Percentiles rank a stretch among this genome's conserved stretches.
Conservation (phyloP, 2,329 filamentous ascomycete species). For the Aspergillus phoenicis region DNA sequence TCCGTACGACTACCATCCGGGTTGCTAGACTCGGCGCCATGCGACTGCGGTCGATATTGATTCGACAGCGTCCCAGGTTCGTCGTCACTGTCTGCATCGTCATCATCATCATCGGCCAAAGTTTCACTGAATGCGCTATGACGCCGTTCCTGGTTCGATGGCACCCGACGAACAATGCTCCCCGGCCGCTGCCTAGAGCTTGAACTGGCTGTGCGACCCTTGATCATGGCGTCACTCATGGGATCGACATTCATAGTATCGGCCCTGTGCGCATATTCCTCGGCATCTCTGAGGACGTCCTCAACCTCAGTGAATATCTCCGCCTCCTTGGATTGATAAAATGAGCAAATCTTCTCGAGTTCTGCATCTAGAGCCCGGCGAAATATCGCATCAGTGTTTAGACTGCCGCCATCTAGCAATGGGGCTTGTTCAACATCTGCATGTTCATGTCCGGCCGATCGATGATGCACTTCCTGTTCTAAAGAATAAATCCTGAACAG, state of each 20-base stretch:
- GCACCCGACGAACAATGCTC: slow-evolving; percentile 51
- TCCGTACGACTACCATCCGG: slow-evolving; percentile 33
- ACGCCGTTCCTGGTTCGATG: slow-evolving; percentile 45
- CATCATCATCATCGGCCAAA: slow-evolving; percentile 56
- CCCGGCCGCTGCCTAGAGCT: slow-evolving; percentile 46
- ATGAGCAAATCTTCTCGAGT: slow-evolving; percentile 89
- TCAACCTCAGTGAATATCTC: slow-evolving; percentile 83
- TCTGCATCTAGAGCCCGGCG: slow-evolving; percentile 80
- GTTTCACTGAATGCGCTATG: slow-evolving; percentile 49
- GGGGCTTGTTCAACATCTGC: slow-evolving; percentile 83
- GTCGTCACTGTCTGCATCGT: slow-evolving; percentile 59
- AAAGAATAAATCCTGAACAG: slow-evolving; percentile 85
- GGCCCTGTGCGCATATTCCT: slow-evolving; percentile 64
- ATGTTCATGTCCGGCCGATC: slow-evolving; percentile 52
- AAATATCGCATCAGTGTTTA: slow-evolving; percentile 81
- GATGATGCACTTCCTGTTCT: slow-evolving; percentile 80
- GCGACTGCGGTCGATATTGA: slow-evolving; percentile 25
- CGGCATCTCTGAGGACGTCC: slow-evolving; percentile 73
- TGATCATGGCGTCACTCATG: slow-evolving; percentile 45
- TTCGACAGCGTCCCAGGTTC: slow-evolving; percentile 46
- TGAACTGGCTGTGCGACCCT: slow-evolving; percentile 45
- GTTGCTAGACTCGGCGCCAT: slow-evolving; percentile 30
- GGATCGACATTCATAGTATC: slow-evolving; percentile 48
- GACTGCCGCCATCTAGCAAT: slow-evolving; percentile 63
- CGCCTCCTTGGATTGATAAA: slow-evolving; percentile 85